A percentile compares a stretch with the other conserved stretches of the same genome.
These are phyloP conservation scores for Paramarasmius palmivorus DNA, from an alignment of 1,284 basidiomycete species.

Conservation along the genomic window DNA sequence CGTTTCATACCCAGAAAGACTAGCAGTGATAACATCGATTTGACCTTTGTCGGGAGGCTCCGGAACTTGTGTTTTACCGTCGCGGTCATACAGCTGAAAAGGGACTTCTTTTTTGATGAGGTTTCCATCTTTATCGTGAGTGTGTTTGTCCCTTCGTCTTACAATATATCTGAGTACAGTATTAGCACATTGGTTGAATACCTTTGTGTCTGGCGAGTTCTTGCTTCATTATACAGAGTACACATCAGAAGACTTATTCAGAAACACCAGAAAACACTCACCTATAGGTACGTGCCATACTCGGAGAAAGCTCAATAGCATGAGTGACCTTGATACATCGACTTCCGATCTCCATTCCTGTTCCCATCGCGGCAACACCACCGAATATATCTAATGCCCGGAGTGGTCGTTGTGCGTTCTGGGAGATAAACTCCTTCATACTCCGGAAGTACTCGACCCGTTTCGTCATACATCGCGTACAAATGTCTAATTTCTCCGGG, in stretches of 20 bases:
- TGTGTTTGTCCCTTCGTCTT: constrained; percentile 30
- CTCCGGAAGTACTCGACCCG: constrained; percentile 29
- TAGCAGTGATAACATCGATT: constrained; percentile 62
- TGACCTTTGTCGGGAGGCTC: constrained; percentile 48
- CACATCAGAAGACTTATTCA: not conserved
- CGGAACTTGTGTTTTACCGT: constrained; percentile 36
- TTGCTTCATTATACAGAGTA: constrained; percentile 31
- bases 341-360: constrained; percentile 51
- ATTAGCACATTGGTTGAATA: constrained; percentile 66
- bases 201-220: constrained; percentile 44
- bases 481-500: constrained; percentile 41
- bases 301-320: constrained; percentile 68
- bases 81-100: constrained; percentile 31
- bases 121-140: constrained; percentile 33
- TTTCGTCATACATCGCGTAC: constrained; percentile 42
- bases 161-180: constrained; percentile 54
- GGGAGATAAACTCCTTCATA: constrained; percentile 30
- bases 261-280: constrained; percentile 28
- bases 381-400: constrained; percentile 63
- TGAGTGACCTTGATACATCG: constrained; percentile 58
- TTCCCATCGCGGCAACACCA: constrained; percentile 64
- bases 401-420: constrained; percentile 35
- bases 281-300: constrained; percentile 65
- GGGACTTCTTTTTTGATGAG: constrained; percentile 29
- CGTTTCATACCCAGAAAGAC: constrained; percentile 78